Percentiles rank a stretch among this genome's conserved stretches.
phyloP scores from a whole-genome alignment of 176 grass and related monocot species.

The Zea luxurians region DNA sequence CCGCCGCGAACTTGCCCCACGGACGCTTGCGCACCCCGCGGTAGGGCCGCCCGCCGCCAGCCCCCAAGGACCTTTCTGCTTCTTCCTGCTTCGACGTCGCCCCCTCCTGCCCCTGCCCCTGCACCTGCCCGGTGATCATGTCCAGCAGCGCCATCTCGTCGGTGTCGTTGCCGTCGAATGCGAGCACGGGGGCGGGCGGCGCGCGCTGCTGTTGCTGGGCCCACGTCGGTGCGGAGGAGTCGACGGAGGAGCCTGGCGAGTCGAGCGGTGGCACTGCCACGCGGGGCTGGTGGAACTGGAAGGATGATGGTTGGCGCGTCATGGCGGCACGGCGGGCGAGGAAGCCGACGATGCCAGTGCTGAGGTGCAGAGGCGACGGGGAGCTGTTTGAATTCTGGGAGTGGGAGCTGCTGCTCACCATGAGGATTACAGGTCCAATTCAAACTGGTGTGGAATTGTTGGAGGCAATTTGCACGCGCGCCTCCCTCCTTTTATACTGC shows the following conservation, averaged over 20 bases:
- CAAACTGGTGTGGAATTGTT: too few relatives aligned
- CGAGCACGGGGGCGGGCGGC: not conserved
- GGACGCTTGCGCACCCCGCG: conserved; percentile 66
- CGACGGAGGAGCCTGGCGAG: conserved; percentile 48
- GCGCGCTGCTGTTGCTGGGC: not conserved
- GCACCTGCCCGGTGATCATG: not conserved
- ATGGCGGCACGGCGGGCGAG: not conserved
- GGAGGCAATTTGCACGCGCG: too few relatives aligned
- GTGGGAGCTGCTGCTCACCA: not conserved
- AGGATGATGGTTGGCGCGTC: conserved; percentile 1
- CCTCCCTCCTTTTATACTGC: too few relatives aligned
- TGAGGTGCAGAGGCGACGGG: not conserved
- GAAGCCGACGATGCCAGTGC: conserved; percentile 20
- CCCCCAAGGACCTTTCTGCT: too few relatives aligned
- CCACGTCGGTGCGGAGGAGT: conserved; percentile 28
- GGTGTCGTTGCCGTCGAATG: not conserved
- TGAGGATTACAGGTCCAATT: not conserved
- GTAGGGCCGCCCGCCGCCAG: conserved; percentile 10
- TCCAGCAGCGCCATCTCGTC: not conserved
- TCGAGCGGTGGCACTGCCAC: not conserved
- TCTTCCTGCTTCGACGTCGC: too few relatives aligned
- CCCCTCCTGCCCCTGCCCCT: not conserved
- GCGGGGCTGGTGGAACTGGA: not conserved
- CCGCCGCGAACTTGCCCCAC: conserved; percentile 77
- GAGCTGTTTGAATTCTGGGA: not conserved